Base-by-base conservation (phyloP, 176 grass and related monocot species). In the Metroxylon sagu region DNA sequence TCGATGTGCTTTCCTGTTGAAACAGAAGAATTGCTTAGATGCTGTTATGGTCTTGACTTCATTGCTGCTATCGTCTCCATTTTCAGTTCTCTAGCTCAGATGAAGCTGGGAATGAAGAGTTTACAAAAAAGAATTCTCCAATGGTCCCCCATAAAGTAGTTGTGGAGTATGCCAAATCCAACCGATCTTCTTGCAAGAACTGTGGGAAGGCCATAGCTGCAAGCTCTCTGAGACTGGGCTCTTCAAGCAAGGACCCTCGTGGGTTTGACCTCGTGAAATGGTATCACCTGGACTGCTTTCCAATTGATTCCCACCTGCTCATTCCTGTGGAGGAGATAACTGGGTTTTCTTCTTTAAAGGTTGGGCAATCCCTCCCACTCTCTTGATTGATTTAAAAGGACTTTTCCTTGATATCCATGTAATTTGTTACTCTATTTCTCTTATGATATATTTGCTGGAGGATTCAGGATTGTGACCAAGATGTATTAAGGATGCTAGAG, bases 261-360 rank as follows among this genome's bases (percentile, higher is more conserved):
- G 87, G 87, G 65, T 88, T 61, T 72, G 84, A 88, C 27, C 12
- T 52, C 60, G 74, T 72, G 19, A 88, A 62, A 35, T 91, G 87
- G 92, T 85, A 74, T 69, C 89, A 95, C 66, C 23, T 95, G 29
- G 72, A 67, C 55, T 89, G 89, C 76, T 95, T 89, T 65, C 81
- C 81, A 18, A 26, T 51, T 25, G 27, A 74, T 61, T 67, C 78
- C 18, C 76, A 74, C 61, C 49, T 78, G n/a, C 52, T 85, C 2
- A 69, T 53, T 31, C 60, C 75, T n/a, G 26, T 84, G 50, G 81
- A 91, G 54, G 70, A 77, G 56, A 48, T 97, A 58, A 35, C 43
- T 26, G 92, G 87, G 0, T 84, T 97, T 65, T 69, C 77, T 48
- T 69, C 69, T 8, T 73, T 97, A 15, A 97, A 97, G 87, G 87